Conservation (phyloP, 352 stramenopile genomes). For the Phytopythium helicoides region DNA sequence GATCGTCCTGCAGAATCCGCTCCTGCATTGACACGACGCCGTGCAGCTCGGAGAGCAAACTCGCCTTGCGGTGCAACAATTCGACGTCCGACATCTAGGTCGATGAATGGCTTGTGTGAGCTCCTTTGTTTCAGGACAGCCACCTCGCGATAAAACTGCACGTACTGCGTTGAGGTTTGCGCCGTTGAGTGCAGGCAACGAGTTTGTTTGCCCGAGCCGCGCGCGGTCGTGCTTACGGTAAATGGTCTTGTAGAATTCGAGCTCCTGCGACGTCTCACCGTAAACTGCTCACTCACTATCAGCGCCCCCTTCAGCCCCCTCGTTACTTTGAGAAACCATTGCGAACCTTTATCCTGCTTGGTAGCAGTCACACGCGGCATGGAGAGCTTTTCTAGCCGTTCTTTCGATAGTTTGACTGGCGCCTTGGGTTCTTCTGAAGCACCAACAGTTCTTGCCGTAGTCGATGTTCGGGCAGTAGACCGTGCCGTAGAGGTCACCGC, state of each 20-base stretch:
- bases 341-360: slow-evolving; percentile 15
- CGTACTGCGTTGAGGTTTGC: slow-evolving; percentile 35
- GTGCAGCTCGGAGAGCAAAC: slow-evolving; percentile 53
- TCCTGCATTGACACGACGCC: slow-evolving; percentile 50
- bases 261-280: slow-evolving; percentile 39
- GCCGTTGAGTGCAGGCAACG: slow-evolving; percentile 13
- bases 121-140: not conserved
- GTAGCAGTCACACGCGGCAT: slow-evolving; percentile 17
- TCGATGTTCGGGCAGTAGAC: not conserved
- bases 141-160: not conserved
- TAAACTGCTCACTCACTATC: slow-evolving; percentile 4
- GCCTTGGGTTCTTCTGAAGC: slow-evolving; percentile 20
- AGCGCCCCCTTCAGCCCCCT: not conserved
- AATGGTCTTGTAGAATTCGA: slow-evolving; percentile 48
- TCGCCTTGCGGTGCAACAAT: slow-evolving; percentile 49
- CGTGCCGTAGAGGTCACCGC: not conserved
- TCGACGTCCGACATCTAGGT: slow-evolving; percentile 48
- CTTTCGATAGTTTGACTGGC: slow-evolving; percentile 30
- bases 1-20: slow-evolving; percentile 52
- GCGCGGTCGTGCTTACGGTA: slow-evolving; percentile 43
- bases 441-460: not conserved
- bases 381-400: slow-evolving; percentile 43
- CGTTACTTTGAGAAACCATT: no score
- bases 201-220: slow-evolving; percentile 22
- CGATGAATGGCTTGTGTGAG: not conserved